These are phyloP conservation scores for Talaromyces sp. DNA, from an alignment of 2,329 filamentous ascomycete species.

Conservation along the genomic window DNA sequence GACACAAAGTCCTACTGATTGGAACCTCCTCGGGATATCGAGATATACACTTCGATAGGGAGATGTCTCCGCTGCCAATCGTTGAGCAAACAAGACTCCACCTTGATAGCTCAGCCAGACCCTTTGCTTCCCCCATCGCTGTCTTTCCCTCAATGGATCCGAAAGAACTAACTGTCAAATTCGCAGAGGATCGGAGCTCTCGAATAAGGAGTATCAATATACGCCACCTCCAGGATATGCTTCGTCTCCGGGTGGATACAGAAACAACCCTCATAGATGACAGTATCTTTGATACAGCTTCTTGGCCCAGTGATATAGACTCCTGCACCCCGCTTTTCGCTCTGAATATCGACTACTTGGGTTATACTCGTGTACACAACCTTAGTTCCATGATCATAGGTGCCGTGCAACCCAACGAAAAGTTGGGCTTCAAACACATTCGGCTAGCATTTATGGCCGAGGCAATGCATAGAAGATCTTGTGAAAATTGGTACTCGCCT, in stretches of 20 bases:
- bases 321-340: conserved; percentile 31
- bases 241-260: conserved; percentile 40
- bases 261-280: conserved; percentile 28
- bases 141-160: conserved; percentile 47
- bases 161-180: conserved; percentile 34
- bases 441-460: conserved; percentile 36
- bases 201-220: conserved; percentile 56
- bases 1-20: conserved; percentile 68
- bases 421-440: conserved; percentile 37
- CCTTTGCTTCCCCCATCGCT: conserved; percentile 50
- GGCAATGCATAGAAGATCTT: conserved; percentile 5
- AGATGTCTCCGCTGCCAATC: conserved; percentile 28
- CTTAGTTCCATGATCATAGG: conserved; percentile 53
- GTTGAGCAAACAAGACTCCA: conserved; percentile 42
- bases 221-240: conserved; percentile 60
- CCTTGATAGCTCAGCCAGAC: conserved; percentile 43
- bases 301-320: conserved; percentile 28
- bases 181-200: conserved; percentile 46
- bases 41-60: background rate
- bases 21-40: conserved; percentile 61
- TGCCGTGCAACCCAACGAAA: conserved; percentile 38
- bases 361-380: conserved; percentile 58
- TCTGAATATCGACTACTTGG: conserved; percentile 52
- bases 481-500: conserved; percentile 34
- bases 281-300: conserved; percentile 26